Percentiles rank a stretch among this genome's conserved stretches.
phyloP scores from a whole-genome alignment of 345 rosid species.

The Acer campestre region DNA sequence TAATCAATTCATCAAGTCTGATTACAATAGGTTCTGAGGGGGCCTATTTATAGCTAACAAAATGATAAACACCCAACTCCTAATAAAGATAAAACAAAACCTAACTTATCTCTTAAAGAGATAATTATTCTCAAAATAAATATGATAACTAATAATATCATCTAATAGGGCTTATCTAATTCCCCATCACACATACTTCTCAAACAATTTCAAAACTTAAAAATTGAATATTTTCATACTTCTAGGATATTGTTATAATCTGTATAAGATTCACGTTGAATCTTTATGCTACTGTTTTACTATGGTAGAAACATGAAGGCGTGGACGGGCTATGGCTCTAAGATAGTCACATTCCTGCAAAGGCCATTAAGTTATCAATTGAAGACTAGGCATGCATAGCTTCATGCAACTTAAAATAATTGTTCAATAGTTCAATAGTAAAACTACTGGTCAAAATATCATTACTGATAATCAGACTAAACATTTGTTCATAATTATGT shows the following conservation, averaged over 20 bases:
- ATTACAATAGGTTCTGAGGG: no score
- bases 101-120: no score
- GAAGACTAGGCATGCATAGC: background rate
- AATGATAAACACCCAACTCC: no score
- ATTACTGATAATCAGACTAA: background rate
- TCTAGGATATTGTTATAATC: background rate
- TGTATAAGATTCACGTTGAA: background rate
- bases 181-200: background rate
- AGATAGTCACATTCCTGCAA: constrained; percentile 96
- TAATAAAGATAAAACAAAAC: no score
- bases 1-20: no score
- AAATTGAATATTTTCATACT: background rate
- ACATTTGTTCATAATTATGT: background rate
- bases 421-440: constrained; percentile 7
- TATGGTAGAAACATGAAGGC: constrained; percentile 79
- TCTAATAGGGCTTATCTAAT: no score
- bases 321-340: constrained; percentile 74
- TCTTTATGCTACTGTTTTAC: background rate
- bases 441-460: background rate
- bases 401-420: constrained; percentile 4
- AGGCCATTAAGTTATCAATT: constrained; percentile 17
- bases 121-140: no score
- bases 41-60: no score
- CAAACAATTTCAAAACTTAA: background rate
- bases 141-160: no score